phyloP scores from a whole-genome alignment of 2,329 filamentous ascomycete genomes.

The Alternaria atra region DNA sequence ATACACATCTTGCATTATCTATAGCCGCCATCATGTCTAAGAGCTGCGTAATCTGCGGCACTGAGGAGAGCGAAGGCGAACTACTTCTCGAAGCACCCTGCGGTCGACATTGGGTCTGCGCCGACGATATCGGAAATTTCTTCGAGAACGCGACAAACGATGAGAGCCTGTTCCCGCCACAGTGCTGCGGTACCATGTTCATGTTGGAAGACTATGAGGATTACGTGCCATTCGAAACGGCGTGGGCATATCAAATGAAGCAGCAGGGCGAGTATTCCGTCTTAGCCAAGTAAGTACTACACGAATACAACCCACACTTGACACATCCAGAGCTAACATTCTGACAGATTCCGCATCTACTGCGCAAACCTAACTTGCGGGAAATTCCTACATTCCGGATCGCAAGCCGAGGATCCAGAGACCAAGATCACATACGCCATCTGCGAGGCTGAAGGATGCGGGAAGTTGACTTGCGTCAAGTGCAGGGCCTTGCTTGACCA shows the following conservation, averaged over 20 bases:
- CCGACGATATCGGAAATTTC: constrained; percentile 29
- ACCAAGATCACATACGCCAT: constrained; percentile 29
- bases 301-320: neutral
- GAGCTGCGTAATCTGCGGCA: constrained; percentile 36
- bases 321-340: neutral
- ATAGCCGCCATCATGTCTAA: constrained; percentile 12
- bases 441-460: constrained; percentile 33
- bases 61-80: constrained; percentile 26
- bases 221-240: constrained; percentile 28
- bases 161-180: constrained; percentile 41
- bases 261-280: constrained; percentile 42
- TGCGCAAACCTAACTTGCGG: constrained; percentile 34
- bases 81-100: constrained; percentile 34
- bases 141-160: constrained; percentile 38
- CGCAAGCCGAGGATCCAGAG: constrained; percentile 24
- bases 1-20: neutral
- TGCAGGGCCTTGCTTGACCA: constrained; percentile 33
- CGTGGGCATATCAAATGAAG: constrained; percentile 34
- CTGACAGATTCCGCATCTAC: constrained; percentile 38
- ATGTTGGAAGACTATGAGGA: constrained; percentile 33
- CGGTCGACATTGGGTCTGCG: constrained; percentile 35
- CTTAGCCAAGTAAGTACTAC: constrained; percentile 33
- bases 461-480: constrained; percentile 31
- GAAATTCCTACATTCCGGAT: constrained; percentile 33
- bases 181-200: constrained; percentile 39